Evolutionary conservation across 2,329 filamentous ascomycete genomes (phyloP).

Genomic region (Stachybotrys elegans): DNA sequence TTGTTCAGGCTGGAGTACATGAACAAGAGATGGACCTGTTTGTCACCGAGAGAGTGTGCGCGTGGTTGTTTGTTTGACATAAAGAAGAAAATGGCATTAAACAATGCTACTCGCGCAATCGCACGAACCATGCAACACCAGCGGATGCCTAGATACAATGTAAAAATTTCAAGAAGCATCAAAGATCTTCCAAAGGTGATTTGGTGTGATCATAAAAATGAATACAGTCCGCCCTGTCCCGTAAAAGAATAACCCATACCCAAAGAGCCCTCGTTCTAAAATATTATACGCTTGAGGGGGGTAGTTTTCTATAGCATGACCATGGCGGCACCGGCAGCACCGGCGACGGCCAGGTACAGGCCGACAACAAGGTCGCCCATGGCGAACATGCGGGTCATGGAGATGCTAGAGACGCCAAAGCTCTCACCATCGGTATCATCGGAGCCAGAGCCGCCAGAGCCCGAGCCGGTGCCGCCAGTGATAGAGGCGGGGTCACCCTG

Average conservation of each 20-base stretch:
- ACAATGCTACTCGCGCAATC: slow-evolving; percentile 3
- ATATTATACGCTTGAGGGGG: too few species aligned
- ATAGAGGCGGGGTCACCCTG: slow-evolving; percentile 23
- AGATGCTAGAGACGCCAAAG: slow-evolving; percentile 30
- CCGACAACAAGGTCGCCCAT: slow-evolving; percentile 44
- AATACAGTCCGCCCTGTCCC: too few species aligned
- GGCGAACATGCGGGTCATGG: slow-evolving; percentile 34
- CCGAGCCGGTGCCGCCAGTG: slow-evolving; percentile 15
- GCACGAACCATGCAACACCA: slow-evolving; percentile 4
- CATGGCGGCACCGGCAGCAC: slow-evolving; percentile 48
- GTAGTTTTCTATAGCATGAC: slow-evolving; percentile 51
- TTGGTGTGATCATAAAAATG: too few species aligned
- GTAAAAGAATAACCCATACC: too few species aligned
- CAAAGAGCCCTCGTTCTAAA: too few species aligned
- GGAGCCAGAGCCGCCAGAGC: too few species aligned
- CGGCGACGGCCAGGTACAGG: slow-evolving; percentile 47
- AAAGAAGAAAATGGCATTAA: slow-evolving; percentile 3
- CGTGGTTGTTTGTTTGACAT: not conserved
- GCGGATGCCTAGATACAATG: not conserved
- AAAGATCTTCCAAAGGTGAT: too few species aligned
- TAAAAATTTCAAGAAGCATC: too few species aligned
- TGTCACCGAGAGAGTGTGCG: too few species aligned
- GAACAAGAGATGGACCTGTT: too few species aligned
- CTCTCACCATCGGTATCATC: slow-evolving; percentile 19
- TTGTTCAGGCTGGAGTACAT: too few species aligned